Evolutionary conservation across 257 asterid genomes (phyloP).

Genomic region (Plantago elongata): DNA sequence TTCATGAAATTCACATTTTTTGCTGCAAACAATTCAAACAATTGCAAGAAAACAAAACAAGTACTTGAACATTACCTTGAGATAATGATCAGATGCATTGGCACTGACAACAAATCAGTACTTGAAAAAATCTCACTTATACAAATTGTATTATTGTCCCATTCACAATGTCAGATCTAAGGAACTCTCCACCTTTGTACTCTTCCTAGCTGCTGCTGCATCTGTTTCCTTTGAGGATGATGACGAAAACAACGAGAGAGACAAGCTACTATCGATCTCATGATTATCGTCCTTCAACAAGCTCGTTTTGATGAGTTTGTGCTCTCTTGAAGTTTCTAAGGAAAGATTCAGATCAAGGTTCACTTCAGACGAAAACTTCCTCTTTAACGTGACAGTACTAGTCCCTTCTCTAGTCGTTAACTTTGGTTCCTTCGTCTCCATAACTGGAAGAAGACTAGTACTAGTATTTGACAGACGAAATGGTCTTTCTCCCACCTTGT

Average conservation of each 20-base stretch:
- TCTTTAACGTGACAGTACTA: constrained; percentile 25
- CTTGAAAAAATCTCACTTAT: constrained; percentile 72
- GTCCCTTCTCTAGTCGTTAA: constrained; percentile 6
- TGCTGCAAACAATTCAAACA: constrained; percentile 28
- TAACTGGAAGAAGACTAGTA: constrained; percentile 4
- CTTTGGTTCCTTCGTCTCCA: background rate
- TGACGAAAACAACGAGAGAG: constrained; percentile 53
- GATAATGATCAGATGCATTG: constrained; percentile 25
- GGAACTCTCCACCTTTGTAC: constrained; percentile 31
- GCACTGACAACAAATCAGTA: constrained; percentile 35
- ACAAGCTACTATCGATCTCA: constrained; percentile 35
- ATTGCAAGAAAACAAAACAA: constrained; percentile 25
- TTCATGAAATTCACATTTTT: constrained; percentile 10
- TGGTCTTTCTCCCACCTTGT: constrained; percentile 20
- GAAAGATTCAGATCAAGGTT: constrained; percentile 70
- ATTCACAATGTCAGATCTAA: constrained; percentile 85
- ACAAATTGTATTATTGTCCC: constrained; percentile 30
- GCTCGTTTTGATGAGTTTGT: constrained; percentile 12
- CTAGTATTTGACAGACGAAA: constrained; percentile 5
- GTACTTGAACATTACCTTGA: constrained; percentile 35
- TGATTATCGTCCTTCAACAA: constrained; percentile 22
- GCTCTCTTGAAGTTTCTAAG: constrained; percentile 31
- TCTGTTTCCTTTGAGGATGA: constrained; percentile 33
- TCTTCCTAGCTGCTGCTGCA: constrained; percentile 19
- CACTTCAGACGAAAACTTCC: constrained; percentile 36